Evolutionary conservation across 1,139 yeast species (phyloP).

Genomic region (Sugiyamaella sp.): DNA sequence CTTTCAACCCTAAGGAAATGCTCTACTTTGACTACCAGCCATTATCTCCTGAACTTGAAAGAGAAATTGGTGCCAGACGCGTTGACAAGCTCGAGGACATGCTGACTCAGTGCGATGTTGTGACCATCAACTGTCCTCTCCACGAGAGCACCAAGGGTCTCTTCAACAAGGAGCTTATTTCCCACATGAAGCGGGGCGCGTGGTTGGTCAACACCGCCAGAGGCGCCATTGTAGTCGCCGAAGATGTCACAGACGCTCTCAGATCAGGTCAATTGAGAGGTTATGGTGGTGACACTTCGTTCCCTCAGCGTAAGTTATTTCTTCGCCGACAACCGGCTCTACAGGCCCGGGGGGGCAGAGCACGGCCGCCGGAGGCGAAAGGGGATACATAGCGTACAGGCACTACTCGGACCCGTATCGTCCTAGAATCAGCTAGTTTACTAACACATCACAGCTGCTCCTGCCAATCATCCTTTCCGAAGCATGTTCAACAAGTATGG

Average conservation of each 20-base stretch:
- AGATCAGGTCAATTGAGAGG: slow-evolving; percentile 69
- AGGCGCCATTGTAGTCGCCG: slow-evolving; percentile 72
- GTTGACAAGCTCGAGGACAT: slow-evolving; percentile 66
- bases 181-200: slow-evolving; percentile 75
- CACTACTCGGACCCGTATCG: too few species aligned
- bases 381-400: too few species aligned
- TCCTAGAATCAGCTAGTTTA: background rate
- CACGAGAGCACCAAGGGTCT: slow-evolving; percentile 69
- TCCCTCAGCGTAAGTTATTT: slow-evolving; percentile 55
- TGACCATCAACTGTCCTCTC: slow-evolving; percentile 75
- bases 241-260: slow-evolving; percentile 76
- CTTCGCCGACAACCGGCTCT: too few species aligned
- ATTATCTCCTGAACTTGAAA: slow-evolving; percentile 58
- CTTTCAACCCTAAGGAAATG: slow-evolving; percentile 73
- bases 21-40: slow-evolving; percentile 76
- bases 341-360: too few species aligned
- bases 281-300: slow-evolving; percentile 85
- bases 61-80: slow-evolving; percentile 60
- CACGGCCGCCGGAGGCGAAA: too few species aligned
- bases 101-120: slow-evolving; percentile 68
- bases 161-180: slow-evolving; percentile 64
- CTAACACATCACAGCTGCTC: slow-evolving; percentile 50
- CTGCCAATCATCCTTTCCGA: slow-evolving; percentile 76
- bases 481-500: slow-evolving; percentile 62
- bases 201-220: slow-evolving; percentile 81